These are phyloP conservation scores for Fusarium keratoplasticum DNA, from an alignment of 2,329 filamentous ascomycete species.

Conservation along the genomic window DNA sequence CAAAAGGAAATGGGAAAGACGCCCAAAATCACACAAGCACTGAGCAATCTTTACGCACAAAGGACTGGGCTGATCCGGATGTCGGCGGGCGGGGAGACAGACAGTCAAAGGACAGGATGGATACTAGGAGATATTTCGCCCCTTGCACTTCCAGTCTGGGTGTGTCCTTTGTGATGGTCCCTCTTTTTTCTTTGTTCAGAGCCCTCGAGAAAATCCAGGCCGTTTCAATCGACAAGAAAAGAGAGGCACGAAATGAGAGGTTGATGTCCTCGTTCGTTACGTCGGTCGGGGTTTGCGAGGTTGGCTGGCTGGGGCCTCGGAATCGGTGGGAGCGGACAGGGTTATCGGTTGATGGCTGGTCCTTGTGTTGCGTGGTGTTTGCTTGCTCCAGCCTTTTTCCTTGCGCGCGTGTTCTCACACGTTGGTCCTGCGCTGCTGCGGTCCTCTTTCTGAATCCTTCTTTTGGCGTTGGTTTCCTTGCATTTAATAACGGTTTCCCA, in stretches of 20 bases:
- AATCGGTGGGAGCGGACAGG: constrained; percentile 27
- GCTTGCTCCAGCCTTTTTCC: constrained; percentile 1
- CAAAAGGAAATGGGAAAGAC: background rate
- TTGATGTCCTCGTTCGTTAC: constrained; percentile 17
- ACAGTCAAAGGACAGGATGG: constrained; percentile 20
- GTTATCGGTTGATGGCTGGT: constrained; percentile 28
- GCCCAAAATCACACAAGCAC: constrained; percentile 22
- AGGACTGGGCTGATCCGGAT: constrained; percentile 20
- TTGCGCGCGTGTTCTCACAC: background rate
- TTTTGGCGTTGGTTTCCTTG: constrained; percentile 10
- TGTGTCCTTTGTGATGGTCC: background rate
- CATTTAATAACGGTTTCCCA: constrained; percentile 30
- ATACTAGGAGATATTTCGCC: constrained; percentile 31
- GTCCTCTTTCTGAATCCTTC: constrained; percentile 1
- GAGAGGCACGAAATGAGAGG: constrained; percentile 26
- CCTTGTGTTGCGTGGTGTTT: constrained; percentile 30
- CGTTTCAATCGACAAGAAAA: constrained; percentile 3
- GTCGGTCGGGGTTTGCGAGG: constrained; percentile 8
- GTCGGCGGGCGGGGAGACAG: constrained; percentile 6
- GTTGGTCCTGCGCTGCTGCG: constrained; percentile 15
- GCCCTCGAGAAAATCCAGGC: constrained; percentile 3
- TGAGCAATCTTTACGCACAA: constrained; percentile 24
- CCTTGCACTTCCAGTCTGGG: constrained; percentile 19
- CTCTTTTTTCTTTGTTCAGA: constrained; percentile 18
- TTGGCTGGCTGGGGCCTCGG: constrained; percentile 8